Percentiles rank a stretch among this genome's conserved stretches.
phyloP scores from a whole-genome alignment of 768 basidiomycete genomes.

The Tephrocybe sp. region DNA sequence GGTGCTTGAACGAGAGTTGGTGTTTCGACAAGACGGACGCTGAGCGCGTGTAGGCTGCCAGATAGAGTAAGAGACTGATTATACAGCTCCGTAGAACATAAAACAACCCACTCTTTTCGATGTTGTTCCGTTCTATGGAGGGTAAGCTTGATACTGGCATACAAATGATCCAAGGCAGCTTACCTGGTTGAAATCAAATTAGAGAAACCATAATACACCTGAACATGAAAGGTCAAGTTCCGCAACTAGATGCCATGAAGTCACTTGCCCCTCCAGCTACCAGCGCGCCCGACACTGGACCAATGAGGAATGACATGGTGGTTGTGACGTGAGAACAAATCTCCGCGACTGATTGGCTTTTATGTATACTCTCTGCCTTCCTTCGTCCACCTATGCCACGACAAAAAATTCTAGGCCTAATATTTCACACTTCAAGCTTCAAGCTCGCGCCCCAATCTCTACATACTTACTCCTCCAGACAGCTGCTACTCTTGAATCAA shows the following conservation, averaged over 20 bases:
- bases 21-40: slow-evolving; percentile 50
- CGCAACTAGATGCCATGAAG: neutral
- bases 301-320: slow-evolving; percentile 58
- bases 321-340: slow-evolving; percentile 11
- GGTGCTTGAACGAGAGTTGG: slow-evolving; percentile 49
- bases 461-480: no score
- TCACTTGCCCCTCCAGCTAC: slow-evolving; percentile 63
- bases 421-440: no score
- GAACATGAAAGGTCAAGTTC: neutral
- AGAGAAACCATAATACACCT: slow-evolving; percentile 76
- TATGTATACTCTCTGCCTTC: no score
- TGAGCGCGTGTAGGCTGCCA: slow-evolving; percentile 48
- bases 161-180: slow-evolving; percentile 17
- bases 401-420: no score
- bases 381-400: no score
- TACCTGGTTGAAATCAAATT: slow-evolving; percentile 61
- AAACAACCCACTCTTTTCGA: slow-evolving; percentile 48
- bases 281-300: slow-evolving; percentile 70
- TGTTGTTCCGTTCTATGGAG: slow-evolving; percentile 52
- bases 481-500: no score
- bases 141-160: no score
- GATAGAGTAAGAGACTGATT: neutral
- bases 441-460: no score
- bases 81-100: neutral
- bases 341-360: no score